Evolutionary conservation across 768 basidiomycete genomes (phyloP).

Genomic region (Suillus paluster): DNA sequence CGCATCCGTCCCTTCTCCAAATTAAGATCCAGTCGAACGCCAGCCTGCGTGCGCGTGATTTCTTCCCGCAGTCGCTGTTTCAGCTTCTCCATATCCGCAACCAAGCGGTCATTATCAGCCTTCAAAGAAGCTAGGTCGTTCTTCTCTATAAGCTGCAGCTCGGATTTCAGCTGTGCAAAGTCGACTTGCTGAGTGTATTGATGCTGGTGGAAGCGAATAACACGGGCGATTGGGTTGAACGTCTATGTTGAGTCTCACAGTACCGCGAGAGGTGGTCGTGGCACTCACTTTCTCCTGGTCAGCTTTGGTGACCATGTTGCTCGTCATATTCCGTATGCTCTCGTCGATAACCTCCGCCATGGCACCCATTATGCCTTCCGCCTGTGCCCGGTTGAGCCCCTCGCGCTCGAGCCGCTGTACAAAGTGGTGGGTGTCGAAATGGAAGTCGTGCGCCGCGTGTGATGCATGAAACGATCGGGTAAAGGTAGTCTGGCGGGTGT

Average conservation of each 20-base stretch:
- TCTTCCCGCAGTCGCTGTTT: slow-evolving; percentile 93
- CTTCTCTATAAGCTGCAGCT: slow-evolving; percentile 95
- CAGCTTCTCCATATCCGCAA: slow-evolving; percentile 90
- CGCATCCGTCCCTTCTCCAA: slow-evolving; percentile 95
- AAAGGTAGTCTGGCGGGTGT: background rate
- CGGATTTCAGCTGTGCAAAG: slow-evolving; percentile 95
- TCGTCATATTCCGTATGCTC: slow-evolving; percentile 94
- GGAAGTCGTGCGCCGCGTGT: slow-evolving; percentile 52
- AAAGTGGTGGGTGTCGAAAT: slow-evolving; percentile 96
- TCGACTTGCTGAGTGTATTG: slow-evolving; percentile 97
- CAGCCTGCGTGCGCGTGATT: slow-evolving; percentile 88
- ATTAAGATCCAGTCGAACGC: slow-evolving; percentile 93
- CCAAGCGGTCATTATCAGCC: slow-evolving; percentile 93
- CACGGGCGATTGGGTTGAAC: too few relatives aligned
- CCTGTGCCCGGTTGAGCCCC: slow-evolving; percentile 88
- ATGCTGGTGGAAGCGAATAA: slow-evolving; percentile 49
- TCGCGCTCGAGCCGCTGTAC: slow-evolving; percentile 89
- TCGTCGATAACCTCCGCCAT: slow-evolving; percentile 98
- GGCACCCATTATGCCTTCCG: slow-evolving; percentile 96
- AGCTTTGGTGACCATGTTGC: slow-evolving; percentile 93
- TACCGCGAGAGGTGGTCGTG: background rate
- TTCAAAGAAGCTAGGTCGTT: slow-evolving; percentile 96
- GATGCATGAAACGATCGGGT: slow-evolving; percentile 36
- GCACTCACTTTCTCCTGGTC: slow-evolving; percentile 90
- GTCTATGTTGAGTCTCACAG: background rate